Percentiles rank a stretch among this genome's conserved stretches.
Evolutionary conservation across 1,284 basidiomycete genomes (phyloP).

Genomic region (Taiwanofungus camphoratus): DNA sequence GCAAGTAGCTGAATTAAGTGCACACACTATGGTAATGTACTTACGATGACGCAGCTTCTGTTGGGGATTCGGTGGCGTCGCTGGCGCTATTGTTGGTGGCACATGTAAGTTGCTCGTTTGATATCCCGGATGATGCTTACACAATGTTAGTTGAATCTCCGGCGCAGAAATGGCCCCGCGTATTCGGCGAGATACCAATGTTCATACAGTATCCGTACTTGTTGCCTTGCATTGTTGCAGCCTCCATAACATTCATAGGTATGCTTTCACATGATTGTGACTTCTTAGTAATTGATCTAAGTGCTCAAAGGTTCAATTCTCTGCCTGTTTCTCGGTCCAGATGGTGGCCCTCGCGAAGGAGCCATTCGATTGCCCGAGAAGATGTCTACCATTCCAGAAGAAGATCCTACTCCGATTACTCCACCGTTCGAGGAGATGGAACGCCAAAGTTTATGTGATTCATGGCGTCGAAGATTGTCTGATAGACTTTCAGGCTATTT

Average conservation of each 20-base stretch:
- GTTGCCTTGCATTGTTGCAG: slow-evolving; percentile 81
- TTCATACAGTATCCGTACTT: slow-evolving; percentile 88
- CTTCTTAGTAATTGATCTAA: slow-evolving; percentile 4
- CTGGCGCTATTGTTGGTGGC: slow-evolving; percentile 83
- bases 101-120: slow-evolving; percentile 68
- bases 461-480: slow-evolving; percentile 30
- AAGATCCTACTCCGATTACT: slow-evolving; percentile 34
- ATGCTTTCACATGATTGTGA: slow-evolving; percentile 15
- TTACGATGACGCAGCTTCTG: slow-evolving; percentile 49
- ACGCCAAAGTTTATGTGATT: slow-evolving; percentile 22
- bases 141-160: slow-evolving; percentile 84
- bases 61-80: slow-evolving; percentile 94
- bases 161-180: slow-evolving; percentile 75
- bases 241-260: slow-evolving; percentile 70
- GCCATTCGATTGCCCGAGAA: slow-evolving; percentile 84
- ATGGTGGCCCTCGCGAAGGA: slow-evolving; percentile 85
- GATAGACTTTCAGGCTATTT: slow-evolving; percentile 55
- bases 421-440: slow-evolving; percentile 40
- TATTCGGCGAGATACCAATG: slow-evolving; percentile 61
- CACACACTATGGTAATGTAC: no score
- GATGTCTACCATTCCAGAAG: slow-evolving; percentile 52
- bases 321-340: slow-evolving; percentile 83
- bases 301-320: slow-evolving; percentile 65
- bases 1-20: slow-evolving; percentile 36
- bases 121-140: no score